phyloP scores from a whole-genome alignment of 331 rosid genomes.

The Malus hybrid region DNA sequence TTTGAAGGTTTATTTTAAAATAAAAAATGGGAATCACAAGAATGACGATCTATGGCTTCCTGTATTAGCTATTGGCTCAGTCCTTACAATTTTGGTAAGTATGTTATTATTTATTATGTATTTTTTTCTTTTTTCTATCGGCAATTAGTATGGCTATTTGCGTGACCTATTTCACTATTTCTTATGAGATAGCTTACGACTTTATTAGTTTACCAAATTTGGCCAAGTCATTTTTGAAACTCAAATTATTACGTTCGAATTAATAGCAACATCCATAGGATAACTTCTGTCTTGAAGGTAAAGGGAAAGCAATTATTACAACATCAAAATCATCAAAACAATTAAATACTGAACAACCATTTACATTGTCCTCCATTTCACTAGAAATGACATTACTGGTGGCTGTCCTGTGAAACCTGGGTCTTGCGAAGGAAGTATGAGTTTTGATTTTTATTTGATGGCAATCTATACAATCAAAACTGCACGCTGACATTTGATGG shows the following conservation, averaged over 20 bases:
- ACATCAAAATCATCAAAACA: background rate
- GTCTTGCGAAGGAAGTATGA: background rate
- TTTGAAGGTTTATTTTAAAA: conserved; percentile 39
- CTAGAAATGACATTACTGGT: background rate
- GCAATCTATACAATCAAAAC: background rate
- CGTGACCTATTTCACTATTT: background rate
- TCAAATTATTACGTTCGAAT: background rate
- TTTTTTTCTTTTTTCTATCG: background rate
- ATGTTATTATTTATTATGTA: background rate
- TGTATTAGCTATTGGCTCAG: conserved; percentile 40
- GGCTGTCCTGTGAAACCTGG: background rate
- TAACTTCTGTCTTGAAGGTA: background rate
- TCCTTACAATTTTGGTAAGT: conserved; percentile 67
- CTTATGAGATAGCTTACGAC: background rate
- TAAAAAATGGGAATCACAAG: conserved; percentile 5
- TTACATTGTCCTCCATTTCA: background rate
- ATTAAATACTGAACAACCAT: background rate
- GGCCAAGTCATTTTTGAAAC: background rate
- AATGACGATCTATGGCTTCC: conserved; percentile 29
- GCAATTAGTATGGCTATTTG: background rate
- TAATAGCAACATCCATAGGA: background rate
- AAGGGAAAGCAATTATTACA: background rate
- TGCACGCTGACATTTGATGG: background rate
- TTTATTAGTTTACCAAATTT: background rate
- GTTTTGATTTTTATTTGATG: background rate